phyloP scores from a whole-genome alignment of 768 basidiomycete species.

The Mrakia gelida region DNA sequence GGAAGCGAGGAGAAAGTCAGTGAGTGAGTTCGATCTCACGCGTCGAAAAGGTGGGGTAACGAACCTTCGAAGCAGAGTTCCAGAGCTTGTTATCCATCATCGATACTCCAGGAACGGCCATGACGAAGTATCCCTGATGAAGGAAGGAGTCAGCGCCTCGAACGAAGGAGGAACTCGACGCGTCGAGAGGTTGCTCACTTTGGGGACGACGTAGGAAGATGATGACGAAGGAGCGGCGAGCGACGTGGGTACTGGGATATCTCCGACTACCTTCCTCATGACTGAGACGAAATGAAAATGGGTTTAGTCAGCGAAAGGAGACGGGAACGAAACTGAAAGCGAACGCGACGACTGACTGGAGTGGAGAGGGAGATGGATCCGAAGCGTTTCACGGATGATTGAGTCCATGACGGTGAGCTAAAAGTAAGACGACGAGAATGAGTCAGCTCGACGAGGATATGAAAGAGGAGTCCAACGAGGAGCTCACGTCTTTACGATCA shows the following conservation, averaged over 20 bases:
- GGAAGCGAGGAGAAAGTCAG: no score
- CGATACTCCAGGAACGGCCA: constrained; percentile 80
- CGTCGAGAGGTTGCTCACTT: not conserved
- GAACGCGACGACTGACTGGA: constrained; percentile 46
- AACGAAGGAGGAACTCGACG: no score
- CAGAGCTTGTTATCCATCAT: constrained; percentile 82
- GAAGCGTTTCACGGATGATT: constrained; percentile 74
- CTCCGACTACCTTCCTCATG: constrained; percentile 76
- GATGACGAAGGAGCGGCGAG: constrained; percentile 68
- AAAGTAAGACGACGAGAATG: not conserved
- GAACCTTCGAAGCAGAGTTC: constrained; percentile 53
- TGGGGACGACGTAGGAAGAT: constrained; percentile 75
- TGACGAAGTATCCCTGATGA: constrained; percentile 67
- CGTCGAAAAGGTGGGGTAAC: not conserved
- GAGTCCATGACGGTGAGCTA: constrained; percentile 77
- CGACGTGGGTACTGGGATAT: constrained; percentile 73
- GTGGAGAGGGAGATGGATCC: constrained; percentile 91
- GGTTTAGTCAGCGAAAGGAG: no score
- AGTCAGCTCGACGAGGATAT: no score
- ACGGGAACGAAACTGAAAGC: not conserved
- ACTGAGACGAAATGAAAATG: constrained; percentile 35
- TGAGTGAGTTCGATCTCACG: no score
- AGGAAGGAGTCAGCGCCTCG: not conserved
- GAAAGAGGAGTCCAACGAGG: not conserved
- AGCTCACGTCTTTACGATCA: constrained; percentile 56